These are phyloP conservation scores for Penicillium goetzii DNA, from an alignment of 495 filamentous ascomycete species.

Conservation along the genomic window DNA sequence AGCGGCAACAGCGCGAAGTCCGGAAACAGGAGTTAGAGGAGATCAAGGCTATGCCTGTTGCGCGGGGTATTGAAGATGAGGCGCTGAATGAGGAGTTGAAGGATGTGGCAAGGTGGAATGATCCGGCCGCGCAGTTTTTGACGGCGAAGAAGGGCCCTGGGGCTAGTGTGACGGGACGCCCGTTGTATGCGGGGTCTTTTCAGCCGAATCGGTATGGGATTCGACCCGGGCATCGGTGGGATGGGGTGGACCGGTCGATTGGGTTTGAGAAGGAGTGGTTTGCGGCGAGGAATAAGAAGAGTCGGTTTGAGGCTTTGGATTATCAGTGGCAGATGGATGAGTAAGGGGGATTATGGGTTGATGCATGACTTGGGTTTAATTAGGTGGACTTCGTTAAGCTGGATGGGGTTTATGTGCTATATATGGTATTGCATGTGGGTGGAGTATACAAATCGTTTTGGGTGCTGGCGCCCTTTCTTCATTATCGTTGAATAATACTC, in stretches of 20 bases:
- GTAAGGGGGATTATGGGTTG: conserved; percentile 32
- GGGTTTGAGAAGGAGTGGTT: conserved; percentile 97
- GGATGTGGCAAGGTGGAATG: conserved; percentile 80
- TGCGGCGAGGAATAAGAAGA: conserved; percentile 75
- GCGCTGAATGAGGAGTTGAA: conserved; percentile 83
- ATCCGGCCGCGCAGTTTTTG: conserved; percentile 86
- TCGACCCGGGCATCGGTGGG: conserved; percentile 89
- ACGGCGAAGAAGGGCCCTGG: conserved; percentile 50
- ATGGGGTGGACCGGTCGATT: conserved; percentile 93
- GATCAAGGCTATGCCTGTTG: conserved; percentile 77
- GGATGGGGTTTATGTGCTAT: background rate
- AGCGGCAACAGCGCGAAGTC: conserved; percentile 61
- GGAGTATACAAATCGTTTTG: conserved; percentile 5
- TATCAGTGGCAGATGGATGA: conserved; percentile 98
- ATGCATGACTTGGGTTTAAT: conserved; percentile 5
- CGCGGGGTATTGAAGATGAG: conserved; percentile 77
- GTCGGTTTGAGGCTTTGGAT: conserved; percentile 74
- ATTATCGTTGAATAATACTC: background rate
- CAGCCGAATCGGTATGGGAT: conserved; percentile 95
- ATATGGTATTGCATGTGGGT: conserved; percentile 10
- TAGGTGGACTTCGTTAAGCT: background rate
- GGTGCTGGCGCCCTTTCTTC: conserved; percentile 31
- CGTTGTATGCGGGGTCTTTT: conserved; percentile 77
- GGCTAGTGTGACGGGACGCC: conserved; percentile 62
- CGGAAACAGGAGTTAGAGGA: conserved; percentile 68